Base-by-base conservation (phyloP, 257 asterid genomes). In the Agastache rugosa region DNA sequence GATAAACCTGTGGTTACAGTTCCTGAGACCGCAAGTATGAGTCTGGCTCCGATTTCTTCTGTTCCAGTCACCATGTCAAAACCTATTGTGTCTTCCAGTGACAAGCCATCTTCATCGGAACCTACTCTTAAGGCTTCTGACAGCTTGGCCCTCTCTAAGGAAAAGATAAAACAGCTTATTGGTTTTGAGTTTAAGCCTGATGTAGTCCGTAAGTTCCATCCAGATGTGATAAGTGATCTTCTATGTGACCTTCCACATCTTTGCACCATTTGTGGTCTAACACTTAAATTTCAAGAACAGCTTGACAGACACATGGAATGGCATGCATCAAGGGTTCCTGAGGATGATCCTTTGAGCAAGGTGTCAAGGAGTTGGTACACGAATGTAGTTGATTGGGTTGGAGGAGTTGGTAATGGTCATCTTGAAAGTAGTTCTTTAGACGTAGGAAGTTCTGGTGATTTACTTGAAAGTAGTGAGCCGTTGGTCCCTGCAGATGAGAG, bases 401-500 rank as follows among this genome's bases (percentile, higher is more conserved):
- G 79, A 53, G 88, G 87, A 75, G 61, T 67, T 20, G 82, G 79
- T 56, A 76, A 65, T 35, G 29, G 19, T 75, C 69, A 72, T 19
- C 71, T 77, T n/a, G 72, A 53, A 67, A 53, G 74, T 77, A 69
- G 82, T 74, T 75, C 83, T 64, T 64, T 61, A 1, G 85, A 69
- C n/a, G 48, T 55, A 11, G 96, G 76, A 78, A 81, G 72, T 75
- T 81, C 81, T 9, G 73, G 62, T 55, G 79, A 77, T 77, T 71
- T 69, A 59, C 56, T 63, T 23, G 92, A 83, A 70, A 77, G 76
- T 73, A 73, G 51, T 23, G 88, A 78, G 73, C 81, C 68, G 29
- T 81, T 89, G 93, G 96, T 90, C 83, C 96, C 91, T 29, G 97
- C 97, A 20, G 98, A 92, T 83, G 97, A 90, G 80, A 85, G 79